phyloP scores from a whole-genome alignment of 2,329 filamentous ascomycete genomes.

The Sporothrix brasiliensis region DNA sequence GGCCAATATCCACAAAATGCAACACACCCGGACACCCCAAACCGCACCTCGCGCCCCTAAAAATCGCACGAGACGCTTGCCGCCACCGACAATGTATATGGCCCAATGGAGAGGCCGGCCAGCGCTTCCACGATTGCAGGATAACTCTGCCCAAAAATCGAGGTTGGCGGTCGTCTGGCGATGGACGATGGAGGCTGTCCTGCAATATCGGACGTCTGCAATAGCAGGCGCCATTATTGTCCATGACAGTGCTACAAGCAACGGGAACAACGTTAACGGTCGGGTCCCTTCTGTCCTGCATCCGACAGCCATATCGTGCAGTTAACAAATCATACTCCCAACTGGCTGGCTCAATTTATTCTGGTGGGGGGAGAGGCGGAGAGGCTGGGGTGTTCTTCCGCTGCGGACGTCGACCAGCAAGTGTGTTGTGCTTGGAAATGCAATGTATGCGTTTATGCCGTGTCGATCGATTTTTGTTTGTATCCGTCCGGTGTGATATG shows the following conservation, averaged over 20 bases:
- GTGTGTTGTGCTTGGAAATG: constrained; percentile 11
- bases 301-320: background rate
- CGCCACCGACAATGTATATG: background rate
- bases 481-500: constrained; percentile 11
- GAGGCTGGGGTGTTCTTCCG: constrained; percentile 1
- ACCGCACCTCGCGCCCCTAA: background rate
- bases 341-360: constrained; percentile 17
- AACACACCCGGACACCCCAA: constrained; percentile 1
- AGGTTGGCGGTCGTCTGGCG: background rate
- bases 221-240: constrained; percentile 3
- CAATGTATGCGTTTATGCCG: constrained; percentile 19
- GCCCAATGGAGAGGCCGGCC: constrained; percentile 13
- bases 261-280: background rate
- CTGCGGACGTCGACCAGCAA: constrained; percentile 18
- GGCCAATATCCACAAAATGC: constrained; percentile 15
- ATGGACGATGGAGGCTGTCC: background rate
- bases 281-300: background rate
- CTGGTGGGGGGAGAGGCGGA: background rate
- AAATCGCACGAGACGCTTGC: constrained; percentile 16
- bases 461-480: constrained; percentile 17
- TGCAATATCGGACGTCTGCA: constrained; percentile 14
- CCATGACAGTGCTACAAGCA: background rate
- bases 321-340: background rate
- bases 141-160: background rate
- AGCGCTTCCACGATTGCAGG: constrained; percentile 16